Evolutionary conservation across 2,329 filamentous ascomycete species (phyloP).

Genomic region (Didymella keratinophila): DNA sequence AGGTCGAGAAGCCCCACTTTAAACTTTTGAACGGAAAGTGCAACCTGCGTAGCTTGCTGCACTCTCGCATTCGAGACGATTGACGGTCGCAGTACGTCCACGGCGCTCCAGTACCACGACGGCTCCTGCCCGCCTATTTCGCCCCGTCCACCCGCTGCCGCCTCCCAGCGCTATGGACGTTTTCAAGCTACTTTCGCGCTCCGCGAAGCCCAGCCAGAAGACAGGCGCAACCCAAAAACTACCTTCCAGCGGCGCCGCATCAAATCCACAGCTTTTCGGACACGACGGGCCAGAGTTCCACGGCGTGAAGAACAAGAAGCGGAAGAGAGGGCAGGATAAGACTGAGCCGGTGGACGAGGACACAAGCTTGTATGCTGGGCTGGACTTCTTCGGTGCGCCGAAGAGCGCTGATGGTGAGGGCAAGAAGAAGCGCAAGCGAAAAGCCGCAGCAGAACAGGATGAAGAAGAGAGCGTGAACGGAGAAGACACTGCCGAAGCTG

Average conservation of each 20-base stretch:
- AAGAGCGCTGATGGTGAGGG: constrained; percentile 23
- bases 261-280: constrained; percentile 74
- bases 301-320: constrained; percentile 44
- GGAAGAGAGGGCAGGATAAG: constrained; percentile 50
- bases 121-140: not conserved
- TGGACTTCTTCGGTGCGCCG: constrained; percentile 55
- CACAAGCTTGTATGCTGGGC: constrained; percentile 40
- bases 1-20: constrained; percentile 5
- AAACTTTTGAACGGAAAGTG: constrained; percentile 34
- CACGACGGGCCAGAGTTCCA: constrained; percentile 43
- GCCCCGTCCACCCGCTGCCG: not conserved
- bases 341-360: constrained; percentile 15
- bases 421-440: constrained; percentile 31
- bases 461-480: constrained; percentile 8
- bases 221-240: constrained; percentile 55
- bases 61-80: too few species aligned
- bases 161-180: constrained; percentile 67
- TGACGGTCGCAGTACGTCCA: too few species aligned
- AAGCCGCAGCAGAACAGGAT: constrained; percentile 19
- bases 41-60: too few species aligned
- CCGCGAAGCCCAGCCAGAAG: constrained; percentile 64
- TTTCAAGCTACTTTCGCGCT: constrained; percentile 74
- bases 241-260: constrained; percentile 69
- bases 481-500: not conserved
- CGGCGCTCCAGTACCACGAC: too few species aligned